A percentile compares a stretch with the other conserved stretches of the same genome.
phyloP scores from a whole-genome alignment of 2,329 filamentous ascomycete genomes.

The Macroventuria anomochaeta region DNA sequence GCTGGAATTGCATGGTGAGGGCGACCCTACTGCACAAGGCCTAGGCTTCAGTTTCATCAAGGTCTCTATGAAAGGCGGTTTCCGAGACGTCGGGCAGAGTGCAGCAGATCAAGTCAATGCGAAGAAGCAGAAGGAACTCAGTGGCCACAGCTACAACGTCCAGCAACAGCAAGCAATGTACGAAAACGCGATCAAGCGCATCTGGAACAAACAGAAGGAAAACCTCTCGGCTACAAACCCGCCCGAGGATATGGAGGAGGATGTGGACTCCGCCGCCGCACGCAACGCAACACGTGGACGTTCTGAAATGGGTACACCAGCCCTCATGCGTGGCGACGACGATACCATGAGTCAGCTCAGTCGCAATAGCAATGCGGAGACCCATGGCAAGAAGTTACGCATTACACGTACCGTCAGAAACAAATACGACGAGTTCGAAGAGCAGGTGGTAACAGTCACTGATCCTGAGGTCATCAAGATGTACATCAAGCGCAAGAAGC shows the following conservation, averaged over 20 bases:
- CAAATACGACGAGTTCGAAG: slow-evolving; percentile 68
- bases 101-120: slow-evolving; percentile 86
- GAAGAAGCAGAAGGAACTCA: slow-evolving; percentile 70
- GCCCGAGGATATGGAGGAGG: slow-evolving; percentile 75
- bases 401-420: slow-evolving; percentile 75
- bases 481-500: slow-evolving; percentile 80
- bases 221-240: slow-evolving; percentile 77
- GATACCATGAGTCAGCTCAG: slow-evolving; percentile 69
- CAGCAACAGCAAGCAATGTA: slow-evolving; percentile 92
- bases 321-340: slow-evolving; percentile 63
- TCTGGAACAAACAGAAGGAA: slow-evolving; percentile 87
- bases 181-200: slow-evolving; percentile 85
- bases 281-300: slow-evolving; percentile 52
- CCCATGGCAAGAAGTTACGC: slow-evolving; percentile 68
- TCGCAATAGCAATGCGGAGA: slow-evolving; percentile 63
- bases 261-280: slow-evolving; percentile 62
- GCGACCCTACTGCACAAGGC: slow-evolving; percentile 91
- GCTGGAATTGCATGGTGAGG: slow-evolving; percentile 91
- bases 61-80: slow-evolving; percentile 98
- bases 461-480: slow-evolving; percentile 67
- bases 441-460: slow-evolving; percentile 63
- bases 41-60: slow-evolving; percentile 97
- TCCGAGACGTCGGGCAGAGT: slow-evolving; percentile 87
- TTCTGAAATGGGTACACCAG: slow-evolving; percentile 69
- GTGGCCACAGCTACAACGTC: slow-evolving; percentile 96